Percentiles rank a stretch among this genome's conserved stretches.
Evolutionary conservation across 2,329 filamentous ascomycete genomes (phyloP).

Genomic region (Penicillium sp.): DNA sequence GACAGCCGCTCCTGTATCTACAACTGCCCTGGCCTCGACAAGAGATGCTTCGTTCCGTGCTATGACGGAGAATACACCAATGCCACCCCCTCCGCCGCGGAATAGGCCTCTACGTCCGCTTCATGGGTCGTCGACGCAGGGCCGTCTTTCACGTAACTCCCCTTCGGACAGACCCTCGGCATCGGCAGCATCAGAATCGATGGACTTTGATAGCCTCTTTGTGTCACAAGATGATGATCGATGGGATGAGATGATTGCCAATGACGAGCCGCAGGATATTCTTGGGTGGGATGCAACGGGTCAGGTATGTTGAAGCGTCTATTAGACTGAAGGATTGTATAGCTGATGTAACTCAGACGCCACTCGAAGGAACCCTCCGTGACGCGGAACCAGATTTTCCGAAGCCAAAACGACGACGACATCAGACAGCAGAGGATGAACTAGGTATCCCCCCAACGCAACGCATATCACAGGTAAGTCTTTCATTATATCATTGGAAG

Average conservation of each 20-base stretch:
- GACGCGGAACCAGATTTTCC: constrained; percentile 33
- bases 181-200: constrained; percentile 27
- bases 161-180: constrained; percentile 19
- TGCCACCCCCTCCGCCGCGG: constrained; percentile 30
- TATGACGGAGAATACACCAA: constrained; percentile 19
- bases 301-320: neutral
- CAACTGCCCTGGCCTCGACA: constrained; percentile 17
- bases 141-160: constrained; percentile 19
- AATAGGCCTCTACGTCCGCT: constrained; percentile 34
- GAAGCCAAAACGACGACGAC: constrained; percentile 8
- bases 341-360: constrained; percentile 34
- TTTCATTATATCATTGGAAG: neutral
- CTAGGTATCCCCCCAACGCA: constrained; percentile 50
- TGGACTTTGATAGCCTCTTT: constrained; percentile 60
- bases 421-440: constrained; percentile 28
- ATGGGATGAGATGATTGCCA: constrained; percentile 61
- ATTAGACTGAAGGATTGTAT: neutral
- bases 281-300: constrained; percentile 63
- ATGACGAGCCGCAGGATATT: constrained; percentile 57
- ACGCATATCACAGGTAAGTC: constrained; percentile 48
- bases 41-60: constrained; percentile 10
- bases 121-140: constrained; percentile 30
- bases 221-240: constrained; percentile 61
- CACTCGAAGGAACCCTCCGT: constrained; percentile 32
- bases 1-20: constrained; percentile 29